A percentile compares a stretch with the other conserved stretches of the same genome.
Evolutionary conservation across 2,329 filamentous ascomycete species (phyloP).

Genomic region (Colletotrichum sp.): DNA sequence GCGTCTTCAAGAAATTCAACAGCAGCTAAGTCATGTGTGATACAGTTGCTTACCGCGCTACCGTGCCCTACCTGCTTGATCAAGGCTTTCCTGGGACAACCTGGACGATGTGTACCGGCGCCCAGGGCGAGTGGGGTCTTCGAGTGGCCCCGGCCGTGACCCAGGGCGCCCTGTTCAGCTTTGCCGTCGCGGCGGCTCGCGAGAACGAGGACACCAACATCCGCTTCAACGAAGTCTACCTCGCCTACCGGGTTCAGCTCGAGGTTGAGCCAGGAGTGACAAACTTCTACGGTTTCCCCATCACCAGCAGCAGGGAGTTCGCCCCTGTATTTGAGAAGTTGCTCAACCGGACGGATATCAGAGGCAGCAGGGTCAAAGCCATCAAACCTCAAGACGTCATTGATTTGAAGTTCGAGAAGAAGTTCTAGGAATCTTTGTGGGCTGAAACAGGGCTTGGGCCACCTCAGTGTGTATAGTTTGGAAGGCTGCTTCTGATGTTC

Average conservation of each 20-base stretch:
- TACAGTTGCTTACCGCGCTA: conserved; percentile 33
- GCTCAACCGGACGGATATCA: neutral
- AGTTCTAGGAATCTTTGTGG: neutral
- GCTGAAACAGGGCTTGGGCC: neutral
- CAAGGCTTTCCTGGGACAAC: conserved; percentile 24
- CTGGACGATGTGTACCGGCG: conserved; percentile 37
- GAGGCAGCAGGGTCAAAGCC: neutral
- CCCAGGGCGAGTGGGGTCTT: conserved; percentile 27
- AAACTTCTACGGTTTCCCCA: neutral
- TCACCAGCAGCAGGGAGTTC: neutral
- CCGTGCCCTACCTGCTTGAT: conserved; percentile 35
- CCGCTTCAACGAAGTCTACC: conserved; percentile 43
- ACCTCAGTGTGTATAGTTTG: neutral
- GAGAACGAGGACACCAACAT: conserved; percentile 35
- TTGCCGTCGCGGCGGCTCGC: conserved; percentile 31
- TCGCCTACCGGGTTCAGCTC: conserved; percentile 31
- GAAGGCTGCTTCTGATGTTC: neutral
- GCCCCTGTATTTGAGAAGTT: neutral
- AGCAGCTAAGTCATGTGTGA: rapidly evolving
- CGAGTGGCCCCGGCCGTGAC: conserved; percentile 28
- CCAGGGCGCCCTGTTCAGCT: conserved; percentile 40
- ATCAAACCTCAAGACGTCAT: neutral
- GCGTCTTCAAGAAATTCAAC: rapidly evolving
- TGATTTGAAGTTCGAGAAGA: neutral
- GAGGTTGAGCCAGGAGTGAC: conserved; percentile 17